Evolutionary conservation across 768 basidiomycete species (phyloP).

Genomic region (Galerina sulciceps): DNA sequence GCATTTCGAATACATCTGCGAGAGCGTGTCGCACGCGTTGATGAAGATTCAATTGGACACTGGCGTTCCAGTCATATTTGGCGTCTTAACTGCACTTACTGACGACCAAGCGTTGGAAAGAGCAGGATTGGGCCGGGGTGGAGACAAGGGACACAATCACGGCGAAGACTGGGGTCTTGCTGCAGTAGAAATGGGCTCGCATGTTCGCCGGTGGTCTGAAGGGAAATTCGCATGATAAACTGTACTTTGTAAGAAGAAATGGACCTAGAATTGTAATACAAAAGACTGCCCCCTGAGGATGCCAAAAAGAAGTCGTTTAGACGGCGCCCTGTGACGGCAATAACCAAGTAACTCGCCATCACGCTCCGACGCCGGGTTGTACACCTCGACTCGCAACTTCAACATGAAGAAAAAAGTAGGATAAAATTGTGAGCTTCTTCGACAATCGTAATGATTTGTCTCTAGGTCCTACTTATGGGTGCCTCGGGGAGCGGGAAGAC

Average conservation of each 20-base stretch:
- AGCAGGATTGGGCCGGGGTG: slow-evolving; percentile 81
- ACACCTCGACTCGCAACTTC: slow-evolving; percentile 16
- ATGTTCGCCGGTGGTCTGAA: slow-evolving; percentile 66
- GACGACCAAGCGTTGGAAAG: slow-evolving; percentile 95
- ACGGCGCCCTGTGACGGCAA: slow-evolving; percentile 3
- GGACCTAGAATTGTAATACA: neutral
- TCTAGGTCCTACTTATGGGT: slow-evolving; percentile 95
- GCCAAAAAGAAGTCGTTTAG: neutral
- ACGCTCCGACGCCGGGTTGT: slow-evolving; percentile 15
- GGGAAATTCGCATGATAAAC: slow-evolving; percentile 57
- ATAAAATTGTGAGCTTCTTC: slow-evolving; percentile 18
- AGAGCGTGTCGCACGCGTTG: slow-evolving; percentile 89
- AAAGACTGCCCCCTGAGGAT: neutral
- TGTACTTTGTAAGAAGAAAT: neutral
- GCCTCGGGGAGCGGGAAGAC: slow-evolving; percentile 95
- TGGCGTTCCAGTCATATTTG: slow-evolving; percentile 94
- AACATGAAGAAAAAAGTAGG: slow-evolving; percentile 69
- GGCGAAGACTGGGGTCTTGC: slow-evolving; percentile 98
- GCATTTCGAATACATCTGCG: slow-evolving; percentile 99
- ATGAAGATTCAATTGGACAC: slow-evolving; percentile 96
- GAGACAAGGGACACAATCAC: slow-evolving; percentile 88
- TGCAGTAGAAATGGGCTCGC: slow-evolving; percentile 90
- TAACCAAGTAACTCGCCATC: slow-evolving; percentile 19
- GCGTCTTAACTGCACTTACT: slow-evolving; percentile 88
- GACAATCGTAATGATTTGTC: slow-evolving; percentile 23